Evolutionary conservation across 192 early-diverging fungal species (phyloP).

Genomic region (Coemansia sp.): DNA sequence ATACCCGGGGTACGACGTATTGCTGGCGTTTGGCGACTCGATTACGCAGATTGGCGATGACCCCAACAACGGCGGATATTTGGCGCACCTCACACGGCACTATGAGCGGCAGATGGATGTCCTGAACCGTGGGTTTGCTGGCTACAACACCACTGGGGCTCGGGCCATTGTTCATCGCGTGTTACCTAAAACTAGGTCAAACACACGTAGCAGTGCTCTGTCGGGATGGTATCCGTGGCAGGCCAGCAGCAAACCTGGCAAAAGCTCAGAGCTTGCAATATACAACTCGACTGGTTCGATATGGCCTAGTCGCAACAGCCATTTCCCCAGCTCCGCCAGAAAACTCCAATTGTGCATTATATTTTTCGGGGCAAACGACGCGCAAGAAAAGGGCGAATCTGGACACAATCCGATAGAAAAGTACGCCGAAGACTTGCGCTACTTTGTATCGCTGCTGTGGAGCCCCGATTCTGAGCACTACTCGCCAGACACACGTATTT

Average conservation of each 20-base stretch:
- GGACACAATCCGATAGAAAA: slow-evolving; percentile 57
- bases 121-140: slow-evolving; percentile 73
- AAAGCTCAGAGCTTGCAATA: background rate
- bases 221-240: background rate
- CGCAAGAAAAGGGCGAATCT: slow-evolving; percentile 37
- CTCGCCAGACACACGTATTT: slow-evolving; percentile 57
- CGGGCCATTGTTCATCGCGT: slow-evolving; percentile 57
- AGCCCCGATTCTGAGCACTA: slow-evolving; percentile 54
- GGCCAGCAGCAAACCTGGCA: background rate
- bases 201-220: too few relatives aligned
- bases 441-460: slow-evolving; percentile 58
- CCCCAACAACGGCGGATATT: slow-evolving; percentile 48
- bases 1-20: slow-evolving; percentile 20
- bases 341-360: slow-evolving; percentile 33
- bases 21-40: slow-evolving; percentile 34
- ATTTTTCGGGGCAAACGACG: slow-evolving; percentile 81
- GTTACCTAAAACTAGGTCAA: slow-evolving; percentile 38
- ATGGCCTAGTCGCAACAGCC: background rate
- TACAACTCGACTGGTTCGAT: background rate
- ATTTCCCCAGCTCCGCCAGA: slow-evolving; percentile 1
- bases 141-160: slow-evolving; percentile 67
- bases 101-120: slow-evolving; percentile 73
- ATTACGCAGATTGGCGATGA: slow-evolving; percentile 30
- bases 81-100: slow-evolving; percentile 46
- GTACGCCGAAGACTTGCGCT: slow-evolving; percentile 58